Percentiles rank a stretch among this genome's conserved stretches.
These are phyloP conservation scores for Paradendryphiella salina DNA, from an alignment of 2,329 filamentous ascomycete species.

Conservation along the genomic window DNA sequence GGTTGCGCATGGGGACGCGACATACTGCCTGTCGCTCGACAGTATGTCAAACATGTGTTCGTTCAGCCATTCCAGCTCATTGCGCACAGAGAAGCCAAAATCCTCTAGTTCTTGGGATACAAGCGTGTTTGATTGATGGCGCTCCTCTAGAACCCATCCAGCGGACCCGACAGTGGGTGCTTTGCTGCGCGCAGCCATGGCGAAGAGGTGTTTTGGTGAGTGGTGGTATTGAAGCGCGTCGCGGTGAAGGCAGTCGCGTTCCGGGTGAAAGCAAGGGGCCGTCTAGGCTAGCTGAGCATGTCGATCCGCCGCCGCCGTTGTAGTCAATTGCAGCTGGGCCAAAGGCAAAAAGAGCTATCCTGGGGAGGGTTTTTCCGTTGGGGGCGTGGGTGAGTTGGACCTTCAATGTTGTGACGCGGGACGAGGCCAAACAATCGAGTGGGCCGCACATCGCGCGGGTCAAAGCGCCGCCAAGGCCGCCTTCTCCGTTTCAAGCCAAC, in stretches of 20 bases:
- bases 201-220: slow-evolving; percentile 13
- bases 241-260: slow-evolving; percentile 22
- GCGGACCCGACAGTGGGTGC: slow-evolving; percentile 71
- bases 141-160: slow-evolving; percentile 84
- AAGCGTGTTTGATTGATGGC: slow-evolving; percentile 74
- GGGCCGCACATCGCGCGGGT: slow-evolving; percentile 20
- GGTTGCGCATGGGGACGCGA: slow-evolving; percentile 28
- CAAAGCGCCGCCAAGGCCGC: slow-evolving; percentile 18
- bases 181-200: slow-evolving; percentile 43
- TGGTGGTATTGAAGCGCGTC: slow-evolving; percentile 29
- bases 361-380: slow-evolving; percentile 15
- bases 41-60: slow-evolving; percentile 98
- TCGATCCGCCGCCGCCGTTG: slow-evolving; percentile 14
- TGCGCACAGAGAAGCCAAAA: slow-evolving; percentile 86
- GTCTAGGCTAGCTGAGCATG: slow-evolving; percentile 25
- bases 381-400: slow-evolving; percentile 16
- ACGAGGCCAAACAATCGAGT: slow-evolving; percentile 28
- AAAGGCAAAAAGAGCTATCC: slow-evolving; percentile 17
- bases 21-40: slow-evolving; percentile 81
- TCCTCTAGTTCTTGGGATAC: slow-evolving; percentile 85
- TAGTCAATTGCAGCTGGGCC: slow-evolving; percentile 18
- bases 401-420: slow-evolving; percentile 24
- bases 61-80: slow-evolving; percentile 97
- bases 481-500: slow-evolving; percentile 8
- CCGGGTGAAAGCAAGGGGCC: slow-evolving; percentile 7